These are phyloP conservation scores for Exutisphaerella laricina DNA, from an alignment of 2,329 filamentous ascomycete species.

Conservation along the genomic window DNA sequence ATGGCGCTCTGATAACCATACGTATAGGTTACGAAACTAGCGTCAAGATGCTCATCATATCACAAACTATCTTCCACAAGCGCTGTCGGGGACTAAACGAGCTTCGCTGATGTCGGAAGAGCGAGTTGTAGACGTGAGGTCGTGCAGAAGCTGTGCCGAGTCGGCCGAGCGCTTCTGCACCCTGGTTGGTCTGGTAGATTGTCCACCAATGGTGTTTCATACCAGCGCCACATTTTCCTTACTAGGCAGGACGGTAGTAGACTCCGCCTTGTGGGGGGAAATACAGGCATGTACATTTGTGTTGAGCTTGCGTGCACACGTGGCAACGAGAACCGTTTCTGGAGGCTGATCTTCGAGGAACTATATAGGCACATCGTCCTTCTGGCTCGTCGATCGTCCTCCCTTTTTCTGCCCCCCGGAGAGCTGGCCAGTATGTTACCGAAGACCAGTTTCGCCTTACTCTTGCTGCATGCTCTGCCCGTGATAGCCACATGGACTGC, in stretches of 20 bases:
- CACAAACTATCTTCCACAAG: too few species aligned
- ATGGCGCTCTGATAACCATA: neutral
- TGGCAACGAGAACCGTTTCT: neutral
- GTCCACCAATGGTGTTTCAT: neutral
- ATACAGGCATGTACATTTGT: neutral
- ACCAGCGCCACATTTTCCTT: neutral
- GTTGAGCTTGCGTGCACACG: neutral
- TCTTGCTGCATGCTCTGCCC: conserved; percentile 15
- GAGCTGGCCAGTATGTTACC: neutral
- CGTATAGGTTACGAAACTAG: neutral
- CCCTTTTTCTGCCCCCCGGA: neutral
- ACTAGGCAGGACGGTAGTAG: neutral
- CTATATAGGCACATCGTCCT: neutral
- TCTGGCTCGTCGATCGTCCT: neutral
- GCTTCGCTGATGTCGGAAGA: too few species aligned
- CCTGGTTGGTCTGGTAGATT: neutral
- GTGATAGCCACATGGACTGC: conserved; percentile 28
- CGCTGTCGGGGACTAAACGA: too few species aligned
- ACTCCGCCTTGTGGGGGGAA: neutral
- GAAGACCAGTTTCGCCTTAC: neutral
- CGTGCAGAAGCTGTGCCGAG: conserved; percentile 4
- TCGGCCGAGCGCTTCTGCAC: neutral
- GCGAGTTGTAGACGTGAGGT: too few species aligned
- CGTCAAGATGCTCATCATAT: too few species aligned
- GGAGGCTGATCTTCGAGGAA: neutral